Base-by-base conservation (phyloP, 805 yeast species). In the Groenewaldozyma salmanticensis region DNA sequence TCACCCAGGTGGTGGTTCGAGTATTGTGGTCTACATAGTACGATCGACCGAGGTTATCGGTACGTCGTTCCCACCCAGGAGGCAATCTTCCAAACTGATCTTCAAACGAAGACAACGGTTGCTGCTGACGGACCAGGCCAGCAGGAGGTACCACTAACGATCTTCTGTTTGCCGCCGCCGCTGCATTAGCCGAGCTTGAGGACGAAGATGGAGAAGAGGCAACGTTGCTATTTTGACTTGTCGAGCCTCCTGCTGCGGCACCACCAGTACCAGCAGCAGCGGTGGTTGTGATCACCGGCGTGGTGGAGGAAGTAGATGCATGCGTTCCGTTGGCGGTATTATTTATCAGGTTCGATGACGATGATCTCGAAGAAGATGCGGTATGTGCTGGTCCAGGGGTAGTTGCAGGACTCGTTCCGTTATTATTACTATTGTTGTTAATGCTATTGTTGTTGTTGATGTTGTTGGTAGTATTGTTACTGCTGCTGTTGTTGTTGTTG, bases 41-140 rank as follows among this genome's bases (percentile, higher is more conserved):
- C 1, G 97, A 90, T 58, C 99, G 77, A 21, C 98, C 98, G 56
- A 87, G 84, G 61, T 87, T 86, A 62, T 92, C 99, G 1, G 97
- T 88, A 65, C 98, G 76, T 53, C 98, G 79, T 64, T 92, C 99
- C 97, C 98, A 92, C 3, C 99, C 99, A 4, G 96, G 86, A 2
- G 98, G 99, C 51, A 92, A 71, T 58, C 96, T 73, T 33, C 99
- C 99, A 54, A 79, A 77, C 61, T 90, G 97, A 65, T 92, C 99
- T 64, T 92, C 98, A 60, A 92, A 92, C 1, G 97, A 85, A 4
- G 95, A 83, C 53, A 79, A 81, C 24, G 27, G n/a, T n/a, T n/a
- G n/a, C n/a, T n/a, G n/a, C n/a, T n/a, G n/a, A n/a, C n/a, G 42
- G 56, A 81, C 94, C 55, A 87, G 75, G 51, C 47, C 34, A 53